These are phyloP conservation scores for Phanerodontia chrysosporium DNA, from an alignment of 768 basidiomycete genomes.

Conservation along the genomic window DNA sequence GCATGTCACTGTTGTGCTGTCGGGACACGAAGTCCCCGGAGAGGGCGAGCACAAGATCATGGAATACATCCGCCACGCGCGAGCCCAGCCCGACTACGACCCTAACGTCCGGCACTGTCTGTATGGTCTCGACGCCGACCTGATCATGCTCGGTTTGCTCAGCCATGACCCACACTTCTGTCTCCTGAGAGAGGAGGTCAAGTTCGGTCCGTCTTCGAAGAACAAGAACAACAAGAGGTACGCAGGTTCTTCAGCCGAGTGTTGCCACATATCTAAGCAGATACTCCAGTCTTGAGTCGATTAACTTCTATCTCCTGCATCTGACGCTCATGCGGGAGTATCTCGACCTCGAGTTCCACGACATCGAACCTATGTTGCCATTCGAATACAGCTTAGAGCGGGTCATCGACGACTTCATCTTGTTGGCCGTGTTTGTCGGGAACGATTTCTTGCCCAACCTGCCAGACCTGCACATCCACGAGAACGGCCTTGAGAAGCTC, in stretches of 20 bases:
- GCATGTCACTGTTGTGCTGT: slow-evolving; percentile 86
- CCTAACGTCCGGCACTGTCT: slow-evolving; percentile 96
- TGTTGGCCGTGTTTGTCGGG: slow-evolving; percentile 94
- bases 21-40: slow-evolving; percentile 96
- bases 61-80: slow-evolving; percentile 94
- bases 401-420: slow-evolving; percentile 96
- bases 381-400: slow-evolving; percentile 90
- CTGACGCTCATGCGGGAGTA: slow-evolving; percentile 95
- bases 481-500: slow-evolving; percentile 88
- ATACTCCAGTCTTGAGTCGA: slow-evolving; percentile 53
- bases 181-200: slow-evolving; percentile 94
- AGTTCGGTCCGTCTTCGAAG: slow-evolving; percentile 76
- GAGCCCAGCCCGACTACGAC: slow-evolving; percentile 94
- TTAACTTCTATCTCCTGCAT: slow-evolving; percentile 93
- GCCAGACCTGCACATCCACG: slow-evolving; percentile 95
- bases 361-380: slow-evolving; percentile 58
- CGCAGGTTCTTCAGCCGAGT: not conserved
- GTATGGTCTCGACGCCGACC: slow-evolving; percentile 96
- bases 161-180: slow-evolving; percentile 99
- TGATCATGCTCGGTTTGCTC: slow-evolving; percentile 95
- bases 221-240: slow-evolving; percentile 66
- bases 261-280: not conserved
- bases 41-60: slow-evolving; percentile 99
- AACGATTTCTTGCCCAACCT: slow-evolving; percentile 97
- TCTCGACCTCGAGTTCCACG: slow-evolving; percentile 89